phyloP scores from a whole-genome alignment of 768 basidiomycete genomes.

The Rhizopogon rudus region DNA sequence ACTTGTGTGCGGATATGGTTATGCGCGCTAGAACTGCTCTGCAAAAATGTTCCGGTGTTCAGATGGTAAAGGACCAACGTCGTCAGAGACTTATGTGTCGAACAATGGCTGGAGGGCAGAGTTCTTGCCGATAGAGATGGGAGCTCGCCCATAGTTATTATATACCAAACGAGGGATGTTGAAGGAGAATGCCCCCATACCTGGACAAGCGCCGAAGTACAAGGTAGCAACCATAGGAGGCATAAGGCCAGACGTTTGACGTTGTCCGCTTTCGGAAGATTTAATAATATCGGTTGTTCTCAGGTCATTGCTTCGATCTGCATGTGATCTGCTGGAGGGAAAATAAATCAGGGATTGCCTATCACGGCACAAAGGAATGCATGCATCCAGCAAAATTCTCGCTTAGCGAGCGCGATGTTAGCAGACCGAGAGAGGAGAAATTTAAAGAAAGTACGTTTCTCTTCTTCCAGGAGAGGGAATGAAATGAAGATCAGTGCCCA shows the following conservation, averaged over 20 bases:
- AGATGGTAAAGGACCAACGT: not conserved
- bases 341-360: constrained; percentile 3
- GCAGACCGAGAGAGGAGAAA: too few relatives aligned
- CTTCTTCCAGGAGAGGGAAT: too few relatives aligned
- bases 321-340: not conserved
- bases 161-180: constrained; percentile 18
- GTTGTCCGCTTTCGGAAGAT: constrained; percentile 17
- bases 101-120: constrained; percentile 6
- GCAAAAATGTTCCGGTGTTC: constrained; percentile 1
- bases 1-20: not conserved
- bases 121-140: constrained; percentile 7
- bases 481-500: too few relatives aligned
- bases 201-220: constrained; percentile 13
- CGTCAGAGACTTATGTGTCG: constrained; percentile 1
- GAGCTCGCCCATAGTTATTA: constrained; percentile 11
- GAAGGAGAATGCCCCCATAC: not conserved
- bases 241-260: not conserved
- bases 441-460: too few relatives aligned
- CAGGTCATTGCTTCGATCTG: not conserved
- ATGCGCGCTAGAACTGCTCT: not conserved
- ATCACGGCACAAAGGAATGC: constrained; percentile 7
- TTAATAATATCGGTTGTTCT: not conserved
- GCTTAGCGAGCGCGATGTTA: not conserved
- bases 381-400: not conserved
- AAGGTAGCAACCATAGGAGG: constrained; percentile 21